Evolutionary conservation across 228 moss, liverwort and hornwort genomes (phyloP), one percentile per base, ranked within the genome.

Genomic region (Sphagnum fallax): DNA sequence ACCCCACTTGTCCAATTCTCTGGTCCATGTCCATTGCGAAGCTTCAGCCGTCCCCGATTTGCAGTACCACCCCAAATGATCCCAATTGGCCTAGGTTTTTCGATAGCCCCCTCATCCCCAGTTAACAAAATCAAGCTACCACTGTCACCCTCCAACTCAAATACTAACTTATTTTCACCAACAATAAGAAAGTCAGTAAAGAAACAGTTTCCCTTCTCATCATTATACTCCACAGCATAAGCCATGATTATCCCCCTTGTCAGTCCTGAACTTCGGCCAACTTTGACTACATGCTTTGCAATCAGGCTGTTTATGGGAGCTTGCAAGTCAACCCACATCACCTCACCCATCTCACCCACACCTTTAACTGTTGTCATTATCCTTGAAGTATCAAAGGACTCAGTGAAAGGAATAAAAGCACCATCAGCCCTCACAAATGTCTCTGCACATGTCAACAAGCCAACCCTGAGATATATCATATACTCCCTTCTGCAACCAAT

Each of bases 341-440:
- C 69, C 5, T 70, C 58, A 2, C 69, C 69, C 55, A 70, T 60
- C 32, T 60, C 69, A 16, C 69, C 69, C 53, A 70, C 32, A 48
- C 69, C 69, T 59, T 70, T 70, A n/a, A 70, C 48, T 11, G 60
- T 9, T 5, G 58, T 58, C 7, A 12, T 70, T 47, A 70, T 50
- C 53, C 5, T 15, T 16, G 53, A 53, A 12, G 60, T 16, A 50
- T 70, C 69, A 61, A 70, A 70, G 1, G 59, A 16, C 6, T 70
- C 58, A 7, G 69, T 18, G 47, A 70, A 70, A 12, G 69, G 69
- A 47, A 70, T 60, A 15, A 70, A 70, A 14, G 69, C 69, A 16
- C 59, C 69, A 70, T 70, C 69, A n/a, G 60, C 69, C 58, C 69
- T 52, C 58, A 70, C 69, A 32, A 60, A 70, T 11, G 57, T 53